Evolutionary conservation across 2,329 filamentous ascomycete genomes (phyloP).

Genomic region (Ophiostoma ulmi): DNA sequence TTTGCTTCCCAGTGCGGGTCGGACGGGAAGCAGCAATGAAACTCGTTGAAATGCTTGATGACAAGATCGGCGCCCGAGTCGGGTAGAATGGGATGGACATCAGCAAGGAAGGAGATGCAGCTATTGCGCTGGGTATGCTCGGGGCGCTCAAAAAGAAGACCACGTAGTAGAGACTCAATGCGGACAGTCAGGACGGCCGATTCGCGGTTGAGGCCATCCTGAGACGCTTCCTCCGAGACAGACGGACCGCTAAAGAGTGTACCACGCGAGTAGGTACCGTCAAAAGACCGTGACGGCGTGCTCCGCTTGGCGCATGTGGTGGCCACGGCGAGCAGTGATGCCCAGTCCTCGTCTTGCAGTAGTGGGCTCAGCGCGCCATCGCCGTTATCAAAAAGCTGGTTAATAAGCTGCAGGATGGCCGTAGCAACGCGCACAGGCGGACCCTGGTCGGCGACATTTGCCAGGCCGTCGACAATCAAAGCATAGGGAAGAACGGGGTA

Average conservation of each 20-base stretch:
- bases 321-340: slow-evolving; percentile 54
- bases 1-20: slow-evolving; percentile 64
- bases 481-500: slow-evolving; percentile 57
- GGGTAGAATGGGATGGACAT: slow-evolving; percentile 56
- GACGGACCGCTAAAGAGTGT: slow-evolving; percentile 7
- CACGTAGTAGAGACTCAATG: slow-evolving; percentile 46
- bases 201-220: slow-evolving; percentile 41
- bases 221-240: slow-evolving; percentile 32
- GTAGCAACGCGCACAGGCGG: slow-evolving; percentile 43
- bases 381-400: slow-evolving; percentile 51
- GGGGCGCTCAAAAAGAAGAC: slow-evolving; percentile 36
- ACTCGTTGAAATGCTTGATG: slow-evolving; percentile 62
- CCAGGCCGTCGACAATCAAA: slow-evolving; percentile 54
- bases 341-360: slow-evolving; percentile 62
- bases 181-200: slow-evolving; percentile 43
- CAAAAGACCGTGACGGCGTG: slow-evolving; percentile 10
- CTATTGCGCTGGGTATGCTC: slow-evolving; percentile 61
- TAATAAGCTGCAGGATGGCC: slow-evolving; percentile 49
- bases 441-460: slow-evolving; percentile 45
- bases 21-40: slow-evolving; percentile 66
- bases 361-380: slow-evolving; percentile 50
- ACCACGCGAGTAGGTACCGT: not conserved
- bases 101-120: slow-evolving; percentile 62
- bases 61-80: slow-evolving; percentile 60
- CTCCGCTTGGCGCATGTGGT: slow-evolving; percentile 46